phyloP scores from a whole-genome alignment of 2,329 filamentous ascomycete species.

The Cryphonectria naterciae region DNA sequence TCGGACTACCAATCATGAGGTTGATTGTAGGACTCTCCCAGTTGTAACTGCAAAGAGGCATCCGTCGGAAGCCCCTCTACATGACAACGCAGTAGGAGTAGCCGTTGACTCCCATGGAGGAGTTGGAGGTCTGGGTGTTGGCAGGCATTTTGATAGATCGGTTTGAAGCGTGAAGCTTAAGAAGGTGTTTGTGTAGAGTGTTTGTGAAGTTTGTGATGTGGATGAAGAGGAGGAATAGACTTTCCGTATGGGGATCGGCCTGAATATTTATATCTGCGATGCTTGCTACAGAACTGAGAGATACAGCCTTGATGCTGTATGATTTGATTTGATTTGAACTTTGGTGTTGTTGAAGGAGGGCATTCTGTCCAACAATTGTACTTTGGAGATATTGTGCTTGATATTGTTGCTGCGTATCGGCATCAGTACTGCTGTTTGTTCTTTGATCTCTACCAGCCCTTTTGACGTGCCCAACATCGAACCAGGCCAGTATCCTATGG shows the following conservation, averaged over 20 bases:
- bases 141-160: slow-evolving; percentile 39
- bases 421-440: background rate
- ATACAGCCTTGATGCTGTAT: background rate
- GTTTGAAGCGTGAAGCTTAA: slow-evolving; percentile 20
- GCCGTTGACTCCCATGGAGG: slow-evolving; percentile 35
- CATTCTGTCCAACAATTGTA: background rate
- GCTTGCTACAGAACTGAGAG: background rate
- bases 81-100: slow-evolving; percentile 41
- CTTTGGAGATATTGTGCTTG: slow-evolving; percentile 6
- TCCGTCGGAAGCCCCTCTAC: slow-evolving; percentile 32
- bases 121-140: slow-evolving; percentile 35
- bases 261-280: slow-evolving; percentile 32
- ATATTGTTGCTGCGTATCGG: slow-evolving; percentile 2
- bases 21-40: background rate
- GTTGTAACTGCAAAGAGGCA: slow-evolving; percentile 22
- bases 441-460: background rate
- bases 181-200: slow-evolving; percentile 24
- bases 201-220: slow-evolving; percentile 29
- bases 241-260: background rate
- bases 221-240: slow-evolving; percentile 30
- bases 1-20: background rate
- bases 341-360: background rate
- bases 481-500: background rate
- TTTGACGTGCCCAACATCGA: background rate
- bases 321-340: background rate